phyloP scores from a whole-genome alignment of 768 basidiomycete species.

The Russula sp. region DNA sequence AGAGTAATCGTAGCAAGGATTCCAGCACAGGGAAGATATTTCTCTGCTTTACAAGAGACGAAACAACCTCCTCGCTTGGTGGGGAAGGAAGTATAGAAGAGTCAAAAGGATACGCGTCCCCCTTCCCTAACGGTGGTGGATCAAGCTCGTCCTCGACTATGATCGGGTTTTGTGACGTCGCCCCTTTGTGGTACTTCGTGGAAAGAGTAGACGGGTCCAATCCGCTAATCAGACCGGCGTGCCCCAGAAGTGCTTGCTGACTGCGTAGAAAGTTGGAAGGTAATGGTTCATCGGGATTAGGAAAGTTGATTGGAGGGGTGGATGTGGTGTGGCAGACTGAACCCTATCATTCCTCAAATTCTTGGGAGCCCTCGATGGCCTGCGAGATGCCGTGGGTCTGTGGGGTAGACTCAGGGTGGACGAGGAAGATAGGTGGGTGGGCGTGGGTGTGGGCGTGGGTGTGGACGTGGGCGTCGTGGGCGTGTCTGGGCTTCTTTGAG shows the following conservation, averaged over 20 bases:
- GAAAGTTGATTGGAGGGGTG: slow-evolving; percentile 59
- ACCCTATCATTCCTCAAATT: slow-evolving; percentile 38
- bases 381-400: slow-evolving; percentile 25
- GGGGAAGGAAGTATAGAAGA: slow-evolving; percentile 47
- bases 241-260: slow-evolving; percentile 67
- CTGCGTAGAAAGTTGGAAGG: slow-evolving; percentile 72
- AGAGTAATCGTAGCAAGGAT: slow-evolving; percentile 57
- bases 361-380: slow-evolving; percentile 27
- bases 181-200: slow-evolving; percentile 46
- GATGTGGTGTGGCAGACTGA: slow-evolving; percentile 45
- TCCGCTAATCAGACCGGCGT: slow-evolving; percentile 66
- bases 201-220: slow-evolving; percentile 57
- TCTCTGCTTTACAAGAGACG: slow-evolving; percentile 57
- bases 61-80: slow-evolving; percentile 56
- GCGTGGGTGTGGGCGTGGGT: slow-evolving; percentile 34
- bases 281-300: slow-evolving; percentile 56
- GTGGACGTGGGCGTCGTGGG: slow-evolving; percentile 26
- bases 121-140: slow-evolving; percentile 33
- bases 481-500: slow-evolving; percentile 38
- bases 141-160: slow-evolving; percentile 60
- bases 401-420: slow-evolving; percentile 26
- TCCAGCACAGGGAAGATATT: slow-evolving; percentile 66
- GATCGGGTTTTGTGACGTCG: slow-evolving; percentile 62
- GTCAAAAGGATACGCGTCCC: slow-evolving; percentile 39
- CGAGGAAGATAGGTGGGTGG: slow-evolving; percentile 10